phyloP scores from a whole-genome alignment of 495 filamentous ascomycete genomes.

The Mytilinidion resinicola region DNA sequence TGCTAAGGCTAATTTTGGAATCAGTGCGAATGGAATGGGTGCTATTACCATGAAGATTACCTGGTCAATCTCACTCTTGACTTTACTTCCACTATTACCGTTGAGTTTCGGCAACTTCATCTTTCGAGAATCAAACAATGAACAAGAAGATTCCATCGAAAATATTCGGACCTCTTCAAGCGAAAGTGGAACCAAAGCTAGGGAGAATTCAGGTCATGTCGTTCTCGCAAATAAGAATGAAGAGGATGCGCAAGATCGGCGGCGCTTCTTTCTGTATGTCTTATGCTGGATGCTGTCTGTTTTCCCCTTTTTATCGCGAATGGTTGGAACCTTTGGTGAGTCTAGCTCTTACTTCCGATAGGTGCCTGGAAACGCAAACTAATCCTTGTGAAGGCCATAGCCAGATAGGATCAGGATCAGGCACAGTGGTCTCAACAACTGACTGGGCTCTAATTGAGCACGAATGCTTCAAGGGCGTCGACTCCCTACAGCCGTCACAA shows the following conservation, averaged over 20 bases:
- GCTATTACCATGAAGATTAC: constrained; percentile 32
- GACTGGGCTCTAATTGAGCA: constrained; percentile 17
- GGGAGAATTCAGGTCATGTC: no score
- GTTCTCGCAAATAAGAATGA: neutral
- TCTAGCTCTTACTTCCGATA: neutral
- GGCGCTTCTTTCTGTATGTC: constrained; percentile 19
- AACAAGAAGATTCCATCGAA: neutral
- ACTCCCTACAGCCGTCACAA: neutral
- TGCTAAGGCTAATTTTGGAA: constrained; percentile 32
- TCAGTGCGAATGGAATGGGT: constrained; percentile 29
- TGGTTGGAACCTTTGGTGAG: constrained; percentile 22
- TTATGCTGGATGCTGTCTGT: constrained; percentile 22
- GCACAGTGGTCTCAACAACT: neutral
- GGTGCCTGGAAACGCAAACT: neutral
- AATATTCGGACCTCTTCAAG: no score
- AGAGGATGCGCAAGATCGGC: constrained; percentile 1
- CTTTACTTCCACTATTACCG: constrained; percentile 25
- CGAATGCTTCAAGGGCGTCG: neutral
- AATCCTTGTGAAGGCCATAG: neutral
- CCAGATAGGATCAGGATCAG: neutral
- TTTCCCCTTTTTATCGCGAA: constrained; percentile 29
- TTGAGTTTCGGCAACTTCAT: neutral
- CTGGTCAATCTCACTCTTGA: constrained; percentile 30
- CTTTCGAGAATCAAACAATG: neutral
- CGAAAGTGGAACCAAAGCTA: no score